Conservation (phyloP, 2,329 filamentous ascomycete genomes). For the Parascedosporium putredinis region DNA sequence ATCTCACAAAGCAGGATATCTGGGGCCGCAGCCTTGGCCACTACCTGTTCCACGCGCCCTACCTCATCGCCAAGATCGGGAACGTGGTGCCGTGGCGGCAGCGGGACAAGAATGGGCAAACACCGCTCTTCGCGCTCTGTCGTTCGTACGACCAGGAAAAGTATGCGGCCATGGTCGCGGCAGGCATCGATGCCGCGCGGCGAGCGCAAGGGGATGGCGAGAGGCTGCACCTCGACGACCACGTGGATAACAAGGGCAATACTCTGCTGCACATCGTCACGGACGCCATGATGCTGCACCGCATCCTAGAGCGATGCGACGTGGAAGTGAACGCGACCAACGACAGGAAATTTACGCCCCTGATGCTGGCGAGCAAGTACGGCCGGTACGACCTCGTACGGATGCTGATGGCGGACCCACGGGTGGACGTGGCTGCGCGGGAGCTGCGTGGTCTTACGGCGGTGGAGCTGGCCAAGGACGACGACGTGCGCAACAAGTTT, state of each 20-base stretch:
- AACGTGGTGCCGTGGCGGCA: slow-evolving; percentile 75
- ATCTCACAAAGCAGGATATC: slow-evolving; percentile 67
- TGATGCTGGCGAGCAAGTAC: slow-evolving; percentile 99
- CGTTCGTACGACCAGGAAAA: slow-evolving; percentile 88
- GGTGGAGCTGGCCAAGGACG: slow-evolving; percentile 93
- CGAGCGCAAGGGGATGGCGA: slow-evolving; percentile 64
- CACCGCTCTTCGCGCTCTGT: slow-evolving; percentile 90
- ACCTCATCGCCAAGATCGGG: slow-evolving; percentile 67
- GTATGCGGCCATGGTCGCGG: slow-evolving; percentile 79
- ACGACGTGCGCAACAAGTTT: slow-evolving; percentile 92
- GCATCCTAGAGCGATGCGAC: slow-evolving; percentile 74
- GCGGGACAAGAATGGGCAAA: slow-evolving; percentile 93
- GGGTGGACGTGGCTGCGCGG: slow-evolving; percentile 75
- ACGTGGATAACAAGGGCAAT: slow-evolving; percentile 87
- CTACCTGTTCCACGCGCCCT: slow-evolving; percentile 86
- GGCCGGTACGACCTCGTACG: slow-evolving; percentile 89
- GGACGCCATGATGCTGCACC: slow-evolving; percentile 64
- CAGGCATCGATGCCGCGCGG: slow-evolving; percentile 65
- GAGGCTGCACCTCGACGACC: slow-evolving; percentile 82
- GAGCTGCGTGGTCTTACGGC: slow-evolving; percentile 85
- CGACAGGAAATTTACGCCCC: slow-evolving; percentile 84
- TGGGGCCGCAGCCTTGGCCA: slow-evolving; percentile 88
- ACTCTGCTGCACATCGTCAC: slow-evolving; percentile 93
- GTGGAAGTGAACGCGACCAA: slow-evolving; percentile 95
- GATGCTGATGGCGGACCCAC: slow-evolving; percentile 73